Conservation (phyloP, 2,329 filamentous ascomycete genomes). For the Sporothrix dimorphospora region DNA sequence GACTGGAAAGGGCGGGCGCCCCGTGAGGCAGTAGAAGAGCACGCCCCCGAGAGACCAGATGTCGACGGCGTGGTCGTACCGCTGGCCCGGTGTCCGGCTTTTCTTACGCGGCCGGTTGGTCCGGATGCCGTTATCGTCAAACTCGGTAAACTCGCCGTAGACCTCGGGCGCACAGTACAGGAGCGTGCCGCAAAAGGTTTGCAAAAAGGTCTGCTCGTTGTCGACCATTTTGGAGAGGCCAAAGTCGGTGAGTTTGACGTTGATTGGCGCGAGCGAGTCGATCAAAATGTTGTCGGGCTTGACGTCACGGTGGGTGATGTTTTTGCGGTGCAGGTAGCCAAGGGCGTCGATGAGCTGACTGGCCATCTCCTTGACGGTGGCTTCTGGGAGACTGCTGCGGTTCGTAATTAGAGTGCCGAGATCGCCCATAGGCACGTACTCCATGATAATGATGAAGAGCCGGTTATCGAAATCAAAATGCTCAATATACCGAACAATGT, state of each 20-base stretch:
- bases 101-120: constrained; percentile 65
- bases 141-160: constrained; percentile 73
- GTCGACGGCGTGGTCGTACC: constrained; percentile 90
- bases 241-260: constrained; percentile 94
- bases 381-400: constrained; percentile 66
- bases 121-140: constrained; percentile 63
- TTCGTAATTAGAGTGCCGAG: constrained; percentile 72
- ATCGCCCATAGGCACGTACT: constrained; percentile 82
- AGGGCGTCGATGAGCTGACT: constrained; percentile 79
- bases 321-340: constrained; percentile 81
- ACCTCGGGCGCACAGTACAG: constrained; percentile 97
- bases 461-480: constrained; percentile 80
- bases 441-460: constrained; percentile 97
- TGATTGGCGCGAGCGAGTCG: constrained; percentile 69
- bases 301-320: constrained; percentile 97
- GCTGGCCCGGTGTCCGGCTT: constrained; percentile 56
- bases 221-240: constrained; percentile 93
- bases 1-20: constrained; percentile 78
- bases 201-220: constrained; percentile 86
- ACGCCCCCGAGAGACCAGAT: constrained; percentile 97
- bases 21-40: constrained; percentile 82
- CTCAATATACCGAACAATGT: constrained; percentile 91
- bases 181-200: constrained; percentile 94
- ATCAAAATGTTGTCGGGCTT: constrained; percentile 98
- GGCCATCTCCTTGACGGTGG: constrained; percentile 70